Conservation (phyloP, 805 yeast species). For the Metschnikowia borealis region DNA sequence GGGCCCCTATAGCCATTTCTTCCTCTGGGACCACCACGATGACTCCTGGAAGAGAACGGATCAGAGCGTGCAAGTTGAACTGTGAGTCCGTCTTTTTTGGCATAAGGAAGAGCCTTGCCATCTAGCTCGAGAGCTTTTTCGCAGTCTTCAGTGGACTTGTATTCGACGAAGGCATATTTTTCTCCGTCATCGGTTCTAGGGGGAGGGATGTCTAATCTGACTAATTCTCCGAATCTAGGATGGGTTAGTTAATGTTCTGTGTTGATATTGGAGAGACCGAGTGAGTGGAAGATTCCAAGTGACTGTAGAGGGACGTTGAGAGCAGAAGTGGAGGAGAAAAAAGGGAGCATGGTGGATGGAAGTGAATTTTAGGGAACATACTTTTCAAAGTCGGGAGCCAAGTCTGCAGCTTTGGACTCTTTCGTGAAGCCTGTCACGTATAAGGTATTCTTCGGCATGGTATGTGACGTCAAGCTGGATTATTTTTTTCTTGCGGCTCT, state of each 20-base stretch:
- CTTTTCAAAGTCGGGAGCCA: conserved; percentile 60
- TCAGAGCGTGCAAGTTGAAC: conserved; percentile 57
- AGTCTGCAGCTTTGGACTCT: conserved; percentile 51
- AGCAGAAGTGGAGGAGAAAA: conserved; percentile 3
- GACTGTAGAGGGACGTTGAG: not conserved
- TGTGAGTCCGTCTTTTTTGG: conserved; percentile 39
- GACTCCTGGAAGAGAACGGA: conserved; percentile 42
- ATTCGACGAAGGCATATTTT: conserved; percentile 64
- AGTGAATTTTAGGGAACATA: conserved; percentile 33
- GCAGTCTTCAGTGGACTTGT: conserved; percentile 48
- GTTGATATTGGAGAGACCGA: not conserved
- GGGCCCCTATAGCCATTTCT: conserved; percentile 15
- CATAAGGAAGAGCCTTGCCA: conserved; percentile 42
- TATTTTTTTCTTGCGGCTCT: conserved; percentile 2
- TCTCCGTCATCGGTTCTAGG: conserved; percentile 56
- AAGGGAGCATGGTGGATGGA: conserved; percentile 5
- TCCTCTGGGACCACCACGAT: conserved; percentile 19
- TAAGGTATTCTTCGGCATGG: conserved; percentile 45
- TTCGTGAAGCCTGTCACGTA: conserved; percentile 56
- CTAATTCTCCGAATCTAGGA: conserved; percentile 50
- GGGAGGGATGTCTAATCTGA: conserved; percentile 60
- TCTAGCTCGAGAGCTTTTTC: conserved; percentile 49
- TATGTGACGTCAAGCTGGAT: conserved; percentile 1
- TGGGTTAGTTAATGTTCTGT: conserved; percentile 11
- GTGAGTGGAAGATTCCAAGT: not conserved